Conservation (phyloP, 2,329 filamentous ascomycete species). For the Pseudogymnoascus sp. region DNA sequence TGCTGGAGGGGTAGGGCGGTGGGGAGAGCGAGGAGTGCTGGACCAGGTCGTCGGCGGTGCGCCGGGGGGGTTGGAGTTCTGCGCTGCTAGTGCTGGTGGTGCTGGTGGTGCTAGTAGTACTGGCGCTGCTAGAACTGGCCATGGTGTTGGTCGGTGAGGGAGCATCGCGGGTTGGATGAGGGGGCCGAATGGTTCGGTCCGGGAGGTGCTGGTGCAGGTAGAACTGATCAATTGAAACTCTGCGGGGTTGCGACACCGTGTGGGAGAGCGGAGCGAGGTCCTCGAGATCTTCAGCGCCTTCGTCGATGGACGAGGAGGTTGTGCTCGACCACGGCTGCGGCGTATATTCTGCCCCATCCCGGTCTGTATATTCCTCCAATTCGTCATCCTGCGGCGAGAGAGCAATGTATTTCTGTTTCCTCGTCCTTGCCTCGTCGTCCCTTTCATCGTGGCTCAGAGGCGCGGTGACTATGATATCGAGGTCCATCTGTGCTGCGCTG, state of each 20-base stretch:
- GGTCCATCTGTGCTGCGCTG: not conserved
- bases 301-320: not conserved
- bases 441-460: not conserved
- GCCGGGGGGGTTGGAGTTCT: not conserved
- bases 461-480: conserved; percentile 2
- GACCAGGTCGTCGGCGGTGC: not conserved
- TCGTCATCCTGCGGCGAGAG: not conserved
- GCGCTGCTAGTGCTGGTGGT: not conserved
- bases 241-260: not conserved
- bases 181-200: not conserved
- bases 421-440: not conserved
- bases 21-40: not conserved
- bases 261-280: not conserved
- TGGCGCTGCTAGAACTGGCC: too few species aligned
- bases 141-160: not conserved
- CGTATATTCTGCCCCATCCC: not conserved
- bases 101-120: not conserved
- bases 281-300: not conserved
- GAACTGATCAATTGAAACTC: not conserved
- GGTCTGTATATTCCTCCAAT: conserved; percentile 1
- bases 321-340: not conserved
- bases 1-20: not conserved
- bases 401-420: not conserved
- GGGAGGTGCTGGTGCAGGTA: not conserved
- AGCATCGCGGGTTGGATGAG: not conserved